Evolutionary conservation across 2,329 filamentous ascomycete genomes (phyloP).

Genomic region (Talaromyces albobiverticillius): DNA sequence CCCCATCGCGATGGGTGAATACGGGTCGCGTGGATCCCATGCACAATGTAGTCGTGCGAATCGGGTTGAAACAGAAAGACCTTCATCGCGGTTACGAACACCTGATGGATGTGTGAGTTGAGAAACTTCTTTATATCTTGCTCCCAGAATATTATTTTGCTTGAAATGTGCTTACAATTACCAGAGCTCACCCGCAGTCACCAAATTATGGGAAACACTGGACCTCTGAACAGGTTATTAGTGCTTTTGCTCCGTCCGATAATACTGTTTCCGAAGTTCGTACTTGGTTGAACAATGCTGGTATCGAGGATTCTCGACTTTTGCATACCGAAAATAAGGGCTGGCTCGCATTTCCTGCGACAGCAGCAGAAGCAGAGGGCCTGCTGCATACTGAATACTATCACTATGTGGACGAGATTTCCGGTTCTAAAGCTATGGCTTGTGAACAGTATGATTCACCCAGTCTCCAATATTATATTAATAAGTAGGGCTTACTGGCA

Average conservation of each 20-base stretch:
- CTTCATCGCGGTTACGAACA: neutral
- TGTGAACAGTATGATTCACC: slow-evolving; percentile 32
- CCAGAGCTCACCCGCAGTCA: slow-evolving; percentile 35
- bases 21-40: neutral
- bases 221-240: slow-evolving; percentile 40
- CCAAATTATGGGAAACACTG: slow-evolving; percentile 42
- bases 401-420: slow-evolving; percentile 44
- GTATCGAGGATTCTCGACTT: slow-evolving; percentile 49
- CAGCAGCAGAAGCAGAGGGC: slow-evolving; percentile 51
- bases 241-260: slow-evolving; percentile 40
- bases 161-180: neutral
- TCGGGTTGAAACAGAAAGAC: slow-evolving; percentile 2
- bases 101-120: slow-evolving; percentile 10
- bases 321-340: slow-evolving; percentile 50
- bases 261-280: slow-evolving; percentile 51
- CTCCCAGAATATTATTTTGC: neutral
- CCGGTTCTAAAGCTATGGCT: slow-evolving; percentile 26
- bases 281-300: slow-evolving; percentile 52
- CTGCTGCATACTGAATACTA: slow-evolving; percentile 55
- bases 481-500: neutral
- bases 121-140: neutral
- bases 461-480: neutral
- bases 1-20: neutral
- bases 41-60: neutral
- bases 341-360: slow-evolving; percentile 56